Conservation (phyloP, 23 red algal genomes). For the Gracilaria vermiculophylla region DNA sequence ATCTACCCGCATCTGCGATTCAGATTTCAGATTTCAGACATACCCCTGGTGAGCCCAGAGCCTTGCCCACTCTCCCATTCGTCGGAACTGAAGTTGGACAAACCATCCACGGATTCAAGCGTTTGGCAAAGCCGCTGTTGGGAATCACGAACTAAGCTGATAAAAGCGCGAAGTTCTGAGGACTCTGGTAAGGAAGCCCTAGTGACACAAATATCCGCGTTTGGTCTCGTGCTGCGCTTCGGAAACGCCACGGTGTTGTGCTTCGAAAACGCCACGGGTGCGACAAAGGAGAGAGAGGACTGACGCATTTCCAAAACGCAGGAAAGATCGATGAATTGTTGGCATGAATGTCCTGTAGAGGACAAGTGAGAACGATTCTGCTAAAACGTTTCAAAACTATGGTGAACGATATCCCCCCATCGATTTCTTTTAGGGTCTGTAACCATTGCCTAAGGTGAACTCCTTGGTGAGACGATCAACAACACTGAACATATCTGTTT, state of each 20-base stretch:
- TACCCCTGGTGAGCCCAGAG: conserved; percentile 37
- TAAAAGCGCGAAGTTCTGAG: not conserved
- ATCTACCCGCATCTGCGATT: too few species aligned
- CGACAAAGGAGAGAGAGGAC: not conserved
- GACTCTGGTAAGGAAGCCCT: not conserved
- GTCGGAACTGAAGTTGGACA: conserved; percentile 8
- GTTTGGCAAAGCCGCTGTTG: conserved; percentile 9
- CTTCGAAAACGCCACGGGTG: not conserved
- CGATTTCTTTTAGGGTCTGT: too few species aligned
- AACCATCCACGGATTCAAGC: conserved; percentile 22
- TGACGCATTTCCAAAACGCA: not conserved
- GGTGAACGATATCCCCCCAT: too few species aligned
- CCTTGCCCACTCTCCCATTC: not conserved
- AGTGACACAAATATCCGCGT: not conserved
- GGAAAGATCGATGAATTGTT: too few species aligned
- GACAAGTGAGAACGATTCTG: too few species aligned
- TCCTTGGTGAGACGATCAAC: too few species aligned
- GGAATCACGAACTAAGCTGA: not conserved
- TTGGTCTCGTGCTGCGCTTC: not conserved
- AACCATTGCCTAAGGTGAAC: too few species aligned
- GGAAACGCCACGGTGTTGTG: not conserved
- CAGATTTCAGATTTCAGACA: not conserved
- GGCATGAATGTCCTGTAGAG: too few species aligned
- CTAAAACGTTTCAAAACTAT: too few species aligned
- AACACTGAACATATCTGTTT: too few species aligned